Base-by-base conservation (phyloP, 1,284 basidiomycete genomes). In the Phaffia rhodozyma region DNA sequence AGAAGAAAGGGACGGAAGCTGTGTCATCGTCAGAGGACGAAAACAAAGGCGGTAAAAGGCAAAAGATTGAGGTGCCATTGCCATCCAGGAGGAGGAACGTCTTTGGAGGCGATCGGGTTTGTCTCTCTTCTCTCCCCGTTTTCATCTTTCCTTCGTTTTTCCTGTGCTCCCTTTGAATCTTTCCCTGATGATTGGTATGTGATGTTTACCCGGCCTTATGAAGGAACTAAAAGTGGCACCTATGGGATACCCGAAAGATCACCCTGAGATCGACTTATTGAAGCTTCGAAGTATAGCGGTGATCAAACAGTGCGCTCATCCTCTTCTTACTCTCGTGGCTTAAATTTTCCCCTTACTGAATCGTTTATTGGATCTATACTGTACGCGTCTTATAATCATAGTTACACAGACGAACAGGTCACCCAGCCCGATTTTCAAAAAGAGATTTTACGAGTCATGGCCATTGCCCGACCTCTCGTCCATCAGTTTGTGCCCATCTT, bases 211-310 rank as follows among this genome's bases (percentile, higher is more conserved):
- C 7, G 38, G 38, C 7, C 2, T 7, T 43, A 43, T 32, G 20
- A n/a, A 58, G 57, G 62, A 52, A n/a, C 48, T 64, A 29, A 64
- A 64, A 23, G 58, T 60, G 2, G 62, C 62, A 32, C 62, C 62
- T 5, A 64, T 60, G 30, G 62, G 62, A 6, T 48, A 55, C 53
- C 18, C 62, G 1, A 64, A 64, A 27, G 62, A 60, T 34, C 56
- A 64, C 34, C 53, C 52, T 2, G 57, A 64, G 30, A 64, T 64
- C 27, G 62, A 64, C 38, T 34, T 64, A 13, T 34, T 64, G 21
- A 54, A 59, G 27, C 53, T 59, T 23, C 51, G 62, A 23, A 23
- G 25, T 11, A 21, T 64, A 20, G 62, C 62, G 0, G 62, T 64
- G 20, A 38, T 58, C 29, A 64, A 64, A 27, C 27, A 25, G 62